Base-by-base conservation (phyloP, 805 yeast species). In the Pichia deserticola region DNA sequence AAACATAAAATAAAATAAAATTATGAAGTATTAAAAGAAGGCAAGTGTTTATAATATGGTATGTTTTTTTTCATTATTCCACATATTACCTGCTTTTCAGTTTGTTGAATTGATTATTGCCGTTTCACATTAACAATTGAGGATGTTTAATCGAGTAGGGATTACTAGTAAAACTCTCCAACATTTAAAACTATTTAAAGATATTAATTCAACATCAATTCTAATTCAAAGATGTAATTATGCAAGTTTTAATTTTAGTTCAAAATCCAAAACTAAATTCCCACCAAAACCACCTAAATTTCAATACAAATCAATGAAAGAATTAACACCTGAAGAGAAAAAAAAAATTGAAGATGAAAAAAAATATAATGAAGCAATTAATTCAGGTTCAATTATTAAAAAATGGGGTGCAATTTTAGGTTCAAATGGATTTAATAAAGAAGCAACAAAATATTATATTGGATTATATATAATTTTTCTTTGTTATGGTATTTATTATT, bases 361-460 rank as follows among this genome's bases (percentile, higher is more conserved):
- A 45, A 58, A 59, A 48, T 62, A 59, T 39, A 54, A 61, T n/a
- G 70, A 63, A 42, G 71, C 68, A 0, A 48, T 66, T 27, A 61
- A 66, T 37, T 63, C 69, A 1, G 69, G 67, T 1, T 64, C 67
- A 4, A 56, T 60, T 59, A 36, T 66, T 15, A 55, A 64, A 20
- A 70, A 78, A 60, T 78, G 78, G 74, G 82, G 81, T 42, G 82
- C 83, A 4, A 68, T 67, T 36, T 67, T 74, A 8, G 67, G 81
- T 48, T 74, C 84, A 3, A 75, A 75, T 48, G 74, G 76, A 47
- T 84, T 84, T 65, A 76, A 78, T 52, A 80, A 76, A 57, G 75
- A 76, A 45, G 72, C 84, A 72, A 82, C 89, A 6, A 77, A 78
- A 56, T 79, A 75, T 60, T 78, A 84, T 54, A 61, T 86, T 40